Conservation (phyloP, 2,329 filamentous ascomycete genomes). For the Anthostomella pinea region DNA sequence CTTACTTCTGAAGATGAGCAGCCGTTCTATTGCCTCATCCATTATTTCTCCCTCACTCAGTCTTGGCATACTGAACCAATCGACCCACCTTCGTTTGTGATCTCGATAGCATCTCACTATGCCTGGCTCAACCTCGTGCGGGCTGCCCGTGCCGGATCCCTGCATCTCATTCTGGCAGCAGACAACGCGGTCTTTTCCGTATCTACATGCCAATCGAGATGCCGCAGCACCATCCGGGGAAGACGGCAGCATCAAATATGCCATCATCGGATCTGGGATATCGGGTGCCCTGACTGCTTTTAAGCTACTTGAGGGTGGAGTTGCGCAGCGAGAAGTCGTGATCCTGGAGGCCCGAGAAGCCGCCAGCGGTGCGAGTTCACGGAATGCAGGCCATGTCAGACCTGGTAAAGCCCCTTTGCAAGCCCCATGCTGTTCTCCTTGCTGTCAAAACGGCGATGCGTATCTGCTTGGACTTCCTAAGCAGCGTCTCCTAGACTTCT, state of each 20-base stretch:
- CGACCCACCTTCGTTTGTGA: no score
- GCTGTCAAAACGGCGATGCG: no score
- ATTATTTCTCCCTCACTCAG: no score
- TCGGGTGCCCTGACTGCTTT: conserved; percentile 40
- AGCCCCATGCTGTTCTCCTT: no score
- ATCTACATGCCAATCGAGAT: conserved; percentile 38
- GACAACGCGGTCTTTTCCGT: conserved; percentile 40
- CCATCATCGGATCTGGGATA: conserved; percentile 42
- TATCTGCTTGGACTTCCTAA: no score
- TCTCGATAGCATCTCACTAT: no score
- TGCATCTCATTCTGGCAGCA: conserved; percentile 41
- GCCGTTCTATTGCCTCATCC: no score
- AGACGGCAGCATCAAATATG: conserved; percentile 28
- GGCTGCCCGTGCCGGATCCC: conserved; percentile 22
- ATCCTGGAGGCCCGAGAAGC: conserved; percentile 44
- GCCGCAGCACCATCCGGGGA: conserved; percentile 25
- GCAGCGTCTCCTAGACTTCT: no score
- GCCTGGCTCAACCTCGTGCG: not conserved
- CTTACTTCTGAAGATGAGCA: no score
- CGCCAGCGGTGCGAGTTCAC: conserved; percentile 40
- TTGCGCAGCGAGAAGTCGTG: conserved; percentile 33
- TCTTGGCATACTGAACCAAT: no score
- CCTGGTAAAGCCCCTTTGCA: no score
- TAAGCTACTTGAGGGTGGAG: conserved; percentile 36
- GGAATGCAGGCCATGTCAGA: conserved; percentile 44